Evolutionary conservation across 2,329 filamentous ascomycete genomes (phyloP).

Genomic region (Penicillium fuscoglaucum): DNA sequence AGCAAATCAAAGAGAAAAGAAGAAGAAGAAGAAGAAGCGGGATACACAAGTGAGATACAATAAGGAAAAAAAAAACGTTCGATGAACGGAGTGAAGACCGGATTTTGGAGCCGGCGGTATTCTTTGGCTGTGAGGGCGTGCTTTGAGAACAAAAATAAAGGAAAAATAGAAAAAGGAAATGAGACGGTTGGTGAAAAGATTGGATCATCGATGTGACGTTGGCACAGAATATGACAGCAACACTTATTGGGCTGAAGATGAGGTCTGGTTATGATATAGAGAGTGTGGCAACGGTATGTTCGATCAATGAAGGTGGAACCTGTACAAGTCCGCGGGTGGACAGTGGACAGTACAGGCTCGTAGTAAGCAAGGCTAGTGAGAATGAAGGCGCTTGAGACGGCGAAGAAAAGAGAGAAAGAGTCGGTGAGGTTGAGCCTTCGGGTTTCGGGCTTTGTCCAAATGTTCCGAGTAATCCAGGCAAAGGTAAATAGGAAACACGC

Average conservation of each 20-base stretch:
- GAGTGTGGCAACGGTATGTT: slow-evolving; percentile 12
- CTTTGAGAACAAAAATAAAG: not conserved
- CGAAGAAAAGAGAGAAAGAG: slow-evolving; percentile 1
- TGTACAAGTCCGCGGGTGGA: not conserved
- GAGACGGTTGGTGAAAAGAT: slow-evolving; percentile 1
- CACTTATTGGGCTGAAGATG: slow-evolving; percentile 3
- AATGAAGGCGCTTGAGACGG: not conserved
- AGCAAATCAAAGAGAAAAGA: slow-evolving; percentile 2
- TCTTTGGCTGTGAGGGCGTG: not conserved
- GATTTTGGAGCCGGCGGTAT: not conserved
- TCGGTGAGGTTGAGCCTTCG: not conserved
- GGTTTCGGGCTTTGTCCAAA: not conserved
- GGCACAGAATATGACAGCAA: slow-evolving; percentile 9
- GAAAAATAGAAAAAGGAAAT: slow-evolving; percentile 7
- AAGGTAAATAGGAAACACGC: slow-evolving; percentile 1
- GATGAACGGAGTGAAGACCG: slow-evolving; percentile 3
- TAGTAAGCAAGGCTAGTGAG: slow-evolving; percentile 1
- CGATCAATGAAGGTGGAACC: slow-evolving; percentile 6
- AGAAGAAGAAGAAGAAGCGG: not conserved
- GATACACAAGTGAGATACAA: slow-evolving; percentile 7
- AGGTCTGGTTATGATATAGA: slow-evolving; percentile 13
- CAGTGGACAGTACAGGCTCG: not conserved
- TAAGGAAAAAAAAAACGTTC: slow-evolving; percentile 2
- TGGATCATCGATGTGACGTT: slow-evolving; percentile 1
- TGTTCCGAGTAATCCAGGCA: not conserved